Evolutionary conservation across 2,329 filamentous ascomycete genomes (phyloP), one percentile per base, ranked within the genome.

Genomic region (Onygenales sp.): DNA sequence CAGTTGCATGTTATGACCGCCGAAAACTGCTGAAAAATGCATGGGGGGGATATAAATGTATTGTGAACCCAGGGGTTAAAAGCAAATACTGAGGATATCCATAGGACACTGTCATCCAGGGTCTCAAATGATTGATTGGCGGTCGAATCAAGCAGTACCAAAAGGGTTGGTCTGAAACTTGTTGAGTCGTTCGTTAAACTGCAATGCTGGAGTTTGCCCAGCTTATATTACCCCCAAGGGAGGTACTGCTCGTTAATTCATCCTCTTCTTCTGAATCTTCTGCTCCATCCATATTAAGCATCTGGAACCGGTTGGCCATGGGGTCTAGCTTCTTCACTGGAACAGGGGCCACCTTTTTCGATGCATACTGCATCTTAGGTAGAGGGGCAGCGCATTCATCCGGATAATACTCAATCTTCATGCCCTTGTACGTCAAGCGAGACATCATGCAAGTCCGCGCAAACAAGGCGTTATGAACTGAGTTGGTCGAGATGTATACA

Each of bases 371-470:
- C 37, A 58, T 57, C 50, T 59, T 67, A 42, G 74, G 71, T 47
- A 85, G 66, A 1, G 83, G 77, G 53, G 79, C 76, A 39, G 81
- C 79, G 63, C 88, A 94, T 60, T 91, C 86, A 61, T 94, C 88
- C 0, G 73, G 67, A 56, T 77, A 82, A 77, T 83, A 92, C 11
- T 85, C 81, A 59, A 94, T 85, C 57, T 77, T 83, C 55, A 77
- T 82, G 21, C 80, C 77, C 63, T 84, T 88, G 72, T 93, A 94
- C 33, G 77, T 77, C 11, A 79, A 81, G 53, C 70, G 67, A 53
- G 70, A 75, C 79, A 86, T 84, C 85, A 94, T 87, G 70, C 88
- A 93, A 8, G 81, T 87, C 14, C 82, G 80, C 7, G 88, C 87
- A 67, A 85, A 88, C 51, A 88, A 77, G 9, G 88, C 86, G 57